phyloP scores from a whole-genome alignment of 805 yeast genomes.

The Ogataea degrootiae region DNA sequence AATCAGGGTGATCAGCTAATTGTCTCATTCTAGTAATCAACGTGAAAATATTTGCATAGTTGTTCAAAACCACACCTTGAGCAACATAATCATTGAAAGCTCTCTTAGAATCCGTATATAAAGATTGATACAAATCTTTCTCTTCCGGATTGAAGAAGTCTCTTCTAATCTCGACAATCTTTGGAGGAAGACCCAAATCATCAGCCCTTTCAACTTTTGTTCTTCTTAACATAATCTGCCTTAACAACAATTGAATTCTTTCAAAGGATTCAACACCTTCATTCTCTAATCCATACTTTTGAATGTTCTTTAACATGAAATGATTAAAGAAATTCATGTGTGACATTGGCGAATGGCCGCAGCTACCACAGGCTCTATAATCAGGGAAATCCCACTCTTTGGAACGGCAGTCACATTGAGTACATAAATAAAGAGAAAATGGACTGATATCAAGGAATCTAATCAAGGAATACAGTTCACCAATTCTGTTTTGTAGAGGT shows the following conservation, averaged over 20 bases:
- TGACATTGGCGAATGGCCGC: constrained; percentile 92
- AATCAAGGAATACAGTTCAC: constrained; percentile 90
- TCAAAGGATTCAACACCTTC: constrained; percentile 76
- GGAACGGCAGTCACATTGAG: constrained; percentile 84
- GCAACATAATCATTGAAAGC: constrained; percentile 90
- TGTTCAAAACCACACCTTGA: constrained; percentile 93
- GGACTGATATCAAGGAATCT: constrained; percentile 82
- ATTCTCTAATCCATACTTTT: constrained; percentile 74
- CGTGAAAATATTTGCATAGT: constrained; percentile 95
- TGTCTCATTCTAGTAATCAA: constrained; percentile 97
- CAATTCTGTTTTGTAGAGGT: constrained; percentile 93
- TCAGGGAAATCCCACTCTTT: constrained; percentile 82
- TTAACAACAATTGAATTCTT: constrained; percentile 67
- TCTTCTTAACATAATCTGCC: constrained; percentile 85
- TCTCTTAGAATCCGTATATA: constrained; percentile 82
- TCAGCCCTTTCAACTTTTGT: constrained; percentile 96
- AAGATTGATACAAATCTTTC: constrained; percentile 82
- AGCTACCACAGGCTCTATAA: constrained; percentile 75
- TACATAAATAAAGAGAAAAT: constrained; percentile 84
- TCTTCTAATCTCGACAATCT: constrained; percentile 82
- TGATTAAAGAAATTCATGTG: constrained; percentile 96
- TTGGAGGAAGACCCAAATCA: constrained; percentile 95
- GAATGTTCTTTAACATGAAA: constrained; percentile 91
- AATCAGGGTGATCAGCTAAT: constrained; percentile 96
- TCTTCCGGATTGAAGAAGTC: constrained; percentile 93